Percentiles rank a stretch among this genome's conserved stretches.
Conservation (phyloP, 331 rosid species). For the Quercus tomentella region DNA sequence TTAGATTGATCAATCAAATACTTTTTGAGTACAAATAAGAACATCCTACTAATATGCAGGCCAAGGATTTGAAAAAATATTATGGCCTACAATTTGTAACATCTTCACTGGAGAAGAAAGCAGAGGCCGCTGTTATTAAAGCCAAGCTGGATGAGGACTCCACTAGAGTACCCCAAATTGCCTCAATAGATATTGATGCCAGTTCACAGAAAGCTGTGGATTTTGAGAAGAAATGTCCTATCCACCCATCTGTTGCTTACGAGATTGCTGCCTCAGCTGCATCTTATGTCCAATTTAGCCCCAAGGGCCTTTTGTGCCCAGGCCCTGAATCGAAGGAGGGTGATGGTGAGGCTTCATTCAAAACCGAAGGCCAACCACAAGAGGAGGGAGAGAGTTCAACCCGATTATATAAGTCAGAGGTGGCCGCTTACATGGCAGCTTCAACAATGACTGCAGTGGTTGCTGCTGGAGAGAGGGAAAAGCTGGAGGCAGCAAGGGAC, state of each 20-base stretch:
- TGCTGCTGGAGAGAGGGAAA: conserved; percentile 81
- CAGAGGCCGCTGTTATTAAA: conserved; percentile 45
- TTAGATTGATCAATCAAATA: not conserved
- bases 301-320: conserved; percentile 40
- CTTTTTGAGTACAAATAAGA: not conserved
- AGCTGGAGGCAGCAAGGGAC: conserved; percentile 70
- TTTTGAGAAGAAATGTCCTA: conserved; percentile 33
- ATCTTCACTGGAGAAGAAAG: conserved; percentile 73
- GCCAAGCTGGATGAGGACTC: conserved; percentile 50
- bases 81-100: conserved; percentile 65
- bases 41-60: conserved; percentile 40
- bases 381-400: conserved; percentile 40
- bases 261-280: conserved; percentile 92
- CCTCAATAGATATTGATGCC: conserved; percentile 17
- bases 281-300: conserved; percentile 60
- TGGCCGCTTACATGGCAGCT: conserved; percentile 79
- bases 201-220: conserved; percentile 25
- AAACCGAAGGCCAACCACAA: conserved; percentile 8
- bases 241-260: conserved; percentile 55
- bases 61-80: conserved; percentile 54
- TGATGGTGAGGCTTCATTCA: conserved; percentile 12
- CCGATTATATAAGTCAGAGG: conserved; percentile 58
- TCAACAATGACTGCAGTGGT: conserved; percentile 92
- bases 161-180: conserved; percentile 29
- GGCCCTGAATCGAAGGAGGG: conserved; percentile 34